Percentiles rank a stretch among this genome's conserved stretches.
Conservation (phyloP, 2,329 filamentous ascomycete species). For the Dactylellina cionopaga region DNA sequence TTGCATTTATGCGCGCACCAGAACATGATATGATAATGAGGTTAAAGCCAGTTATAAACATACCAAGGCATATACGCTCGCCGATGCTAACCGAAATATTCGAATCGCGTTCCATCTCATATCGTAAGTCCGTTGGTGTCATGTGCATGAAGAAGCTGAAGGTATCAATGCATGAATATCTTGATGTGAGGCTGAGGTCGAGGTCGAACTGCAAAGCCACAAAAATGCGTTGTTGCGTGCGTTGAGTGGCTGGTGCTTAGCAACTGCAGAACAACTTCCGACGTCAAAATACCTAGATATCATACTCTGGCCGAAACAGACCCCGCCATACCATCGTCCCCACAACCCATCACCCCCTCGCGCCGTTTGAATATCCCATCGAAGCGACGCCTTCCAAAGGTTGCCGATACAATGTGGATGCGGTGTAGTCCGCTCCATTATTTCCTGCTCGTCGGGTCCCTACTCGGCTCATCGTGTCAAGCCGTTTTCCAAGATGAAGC, state of each 20-base stretch:
- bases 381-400: constrained; percentile 16
- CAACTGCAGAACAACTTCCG: constrained; percentile 46
- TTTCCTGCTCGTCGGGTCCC: constrained; percentile 57
- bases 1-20: constrained; percentile 4
- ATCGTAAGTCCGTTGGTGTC: no score
- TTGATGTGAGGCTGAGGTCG: background rate
- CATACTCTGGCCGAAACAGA: constrained; percentile 13
- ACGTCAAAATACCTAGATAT: constrained; percentile 16
- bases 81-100: constrained; percentile 17
- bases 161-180: background rate
- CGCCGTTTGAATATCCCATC: constrained; percentile 10
- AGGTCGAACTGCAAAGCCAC: constrained; percentile 13
- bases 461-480: constrained; percentile 65
- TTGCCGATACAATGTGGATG: constrained; percentile 41
- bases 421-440: constrained; percentile 47
- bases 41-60: no score
- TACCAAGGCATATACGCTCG: background rate
- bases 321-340: constrained; percentile 35
- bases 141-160: no score
- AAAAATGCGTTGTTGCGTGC: background rate
- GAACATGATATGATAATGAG: no score
- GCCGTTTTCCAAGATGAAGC: constrained; percentile 92
- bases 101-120: no score
- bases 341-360: constrained; percentile 11
- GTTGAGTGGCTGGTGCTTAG: constrained; percentile 35